Percentiles rank a stretch among this genome's conserved stretches.
Evolutionary conservation across 2,329 filamentous ascomycete genomes (phyloP).

Genomic region (Coniochaeta sp.): DNA sequence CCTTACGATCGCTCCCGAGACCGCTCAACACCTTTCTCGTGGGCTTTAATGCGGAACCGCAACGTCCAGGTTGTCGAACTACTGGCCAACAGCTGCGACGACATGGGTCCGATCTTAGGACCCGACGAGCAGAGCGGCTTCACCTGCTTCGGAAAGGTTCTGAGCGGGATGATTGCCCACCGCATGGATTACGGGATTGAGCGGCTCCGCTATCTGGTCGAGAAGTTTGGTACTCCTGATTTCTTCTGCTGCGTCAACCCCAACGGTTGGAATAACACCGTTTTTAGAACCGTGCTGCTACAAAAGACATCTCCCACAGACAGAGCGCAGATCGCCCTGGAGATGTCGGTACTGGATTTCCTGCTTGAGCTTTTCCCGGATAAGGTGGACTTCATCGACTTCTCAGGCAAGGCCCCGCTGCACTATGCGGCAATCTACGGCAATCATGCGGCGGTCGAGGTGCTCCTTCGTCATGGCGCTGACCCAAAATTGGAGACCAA

Average conservation of each 20-base stretch:
- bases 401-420: background rate
- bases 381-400: background rate
- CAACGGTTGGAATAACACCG: background rate
- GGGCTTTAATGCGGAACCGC: background rate
- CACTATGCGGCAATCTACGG: background rate
- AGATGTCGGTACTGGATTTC: background rate
- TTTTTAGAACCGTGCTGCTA: background rate
- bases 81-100: background rate
- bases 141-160: background rate
- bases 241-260: background rate
- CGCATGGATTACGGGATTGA: background rate
- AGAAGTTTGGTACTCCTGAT: background rate
- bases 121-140: background rate
- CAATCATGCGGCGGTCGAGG: background rate
- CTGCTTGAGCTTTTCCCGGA: background rate
- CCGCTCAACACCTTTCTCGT: background rate
- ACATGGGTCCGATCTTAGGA: background rate
- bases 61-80: background rate
- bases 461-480: background rate
- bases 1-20: background rate
- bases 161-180: background rate
- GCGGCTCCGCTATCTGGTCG: background rate
- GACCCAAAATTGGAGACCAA: background rate
- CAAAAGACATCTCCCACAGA: background rate
- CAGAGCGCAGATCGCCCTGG: background rate